Evolutionary conservation across 2,329 filamentous ascomycete species (phyloP).

Genomic region (Exophiala bonariae): DNA sequence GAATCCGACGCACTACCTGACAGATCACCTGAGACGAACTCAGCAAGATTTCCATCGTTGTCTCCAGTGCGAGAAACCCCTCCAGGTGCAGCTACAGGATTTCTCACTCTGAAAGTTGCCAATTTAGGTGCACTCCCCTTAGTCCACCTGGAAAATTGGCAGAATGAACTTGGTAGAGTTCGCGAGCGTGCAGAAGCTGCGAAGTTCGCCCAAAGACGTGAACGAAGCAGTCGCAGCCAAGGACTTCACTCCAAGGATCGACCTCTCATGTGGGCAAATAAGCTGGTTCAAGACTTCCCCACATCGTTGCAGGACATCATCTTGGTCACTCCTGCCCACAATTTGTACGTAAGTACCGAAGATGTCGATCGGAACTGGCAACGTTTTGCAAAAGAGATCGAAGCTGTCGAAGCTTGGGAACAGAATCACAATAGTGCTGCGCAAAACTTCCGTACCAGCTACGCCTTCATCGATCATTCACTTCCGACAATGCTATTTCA

Average conservation of each 20-base stretch:
- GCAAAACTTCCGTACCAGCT: conserved; percentile 6
- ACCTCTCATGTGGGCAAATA: conserved; percentile 8
- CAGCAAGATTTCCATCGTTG: conserved; percentile 29
- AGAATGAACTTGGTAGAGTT: background rate
- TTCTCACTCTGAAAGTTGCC: conserved; percentile 26
- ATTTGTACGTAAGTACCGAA: conserved; percentile 6
- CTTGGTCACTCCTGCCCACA: conserved; percentile 6
- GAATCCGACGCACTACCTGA: no score
- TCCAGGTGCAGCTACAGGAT: conserved; percentile 15
- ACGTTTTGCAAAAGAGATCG: conserved; percentile 38
- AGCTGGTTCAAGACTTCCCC: conserved; percentile 11
- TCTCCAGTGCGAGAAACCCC: no score
- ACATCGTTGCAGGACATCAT: conserved; percentile 18
- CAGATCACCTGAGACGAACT: no score
- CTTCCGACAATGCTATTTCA: conserved; percentile 14
- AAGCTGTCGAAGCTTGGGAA: conserved; percentile 51
- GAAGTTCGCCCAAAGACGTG: background rate
- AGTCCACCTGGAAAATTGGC: conserved; percentile 18
- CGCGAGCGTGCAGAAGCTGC: background rate
- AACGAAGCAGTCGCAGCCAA: background rate
- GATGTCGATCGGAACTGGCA: conserved; percentile 16
- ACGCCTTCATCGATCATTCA: conserved; percentile 26
- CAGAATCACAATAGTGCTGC: conserved; percentile 29
- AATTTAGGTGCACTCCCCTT: conserved; percentile 16
- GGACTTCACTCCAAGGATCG: no score